Evolutionary conservation across 345 rosid genomes (phyloP), one percentile per base, ranked within the genome.

Genomic region (Aethionema arabicum): DNA sequence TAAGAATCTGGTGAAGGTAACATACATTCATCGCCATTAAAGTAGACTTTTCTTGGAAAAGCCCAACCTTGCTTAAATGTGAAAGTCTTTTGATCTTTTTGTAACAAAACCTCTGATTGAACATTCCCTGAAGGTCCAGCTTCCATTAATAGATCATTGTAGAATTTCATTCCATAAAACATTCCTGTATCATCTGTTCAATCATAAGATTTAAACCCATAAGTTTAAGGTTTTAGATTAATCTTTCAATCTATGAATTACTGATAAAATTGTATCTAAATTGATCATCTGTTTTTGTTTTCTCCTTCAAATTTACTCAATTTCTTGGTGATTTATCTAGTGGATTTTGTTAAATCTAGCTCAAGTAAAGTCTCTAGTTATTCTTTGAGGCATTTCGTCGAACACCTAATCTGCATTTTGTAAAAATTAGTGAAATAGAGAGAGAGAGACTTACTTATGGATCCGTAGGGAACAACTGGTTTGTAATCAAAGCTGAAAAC

Each of bases 61-160:
- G 95, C 96, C 96, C 98, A 89, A 42, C 98, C 98, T 36, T 89
- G 85, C 69, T 83, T 83, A 69, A 92, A 81, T 51, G 89, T 85
- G 67, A 92, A 89, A 11, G 87, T 85, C 75, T 81, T 78, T 74
- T 72, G 48, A 68, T 92, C 87, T 76, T 89, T 89, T 77, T 75
- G 85, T n/a, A 89, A 68, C 30, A 92, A 90, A 37, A 85, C 78
- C 72, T 90, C 98, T 6, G 95, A 89, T 53, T 89, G 97, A 35
- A 92, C 85, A 72, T 92, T 92, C 35, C 98, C 96, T 3, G 69
- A 70, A 2, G 88, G 85, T 4, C 98, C 99, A 0, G 96, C 93
- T 79, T 89, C 85, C 99, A 92, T 87, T 56, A 87, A 61, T 3
- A 80, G 72, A 74, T 92, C 99, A 58, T 89, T 89, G 75, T 78